phyloP scores from a whole-genome alignment of 2,329 filamentous ascomycete genomes.

The Colletotrichum somersetense region DNA sequence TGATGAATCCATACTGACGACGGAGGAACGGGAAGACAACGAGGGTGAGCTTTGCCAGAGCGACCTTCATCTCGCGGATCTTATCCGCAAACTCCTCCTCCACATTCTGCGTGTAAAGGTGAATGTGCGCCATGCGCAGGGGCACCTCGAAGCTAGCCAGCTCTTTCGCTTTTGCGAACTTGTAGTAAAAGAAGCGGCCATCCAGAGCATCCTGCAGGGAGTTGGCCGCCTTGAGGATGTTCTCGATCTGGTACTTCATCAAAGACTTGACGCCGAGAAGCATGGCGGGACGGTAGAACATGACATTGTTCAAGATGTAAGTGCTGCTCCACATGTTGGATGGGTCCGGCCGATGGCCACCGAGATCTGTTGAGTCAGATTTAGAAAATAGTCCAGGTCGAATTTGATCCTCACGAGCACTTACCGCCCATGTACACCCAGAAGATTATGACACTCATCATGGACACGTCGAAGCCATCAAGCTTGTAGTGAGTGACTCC shows the following conservation, averaged over 20 bases:
- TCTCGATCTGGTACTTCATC: constrained; percentile 23
- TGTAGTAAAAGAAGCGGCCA: constrained; percentile 33
- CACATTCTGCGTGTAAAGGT: constrained; percentile 31
- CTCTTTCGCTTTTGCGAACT: constrained; percentile 16
- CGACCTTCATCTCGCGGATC: constrained; percentile 32
- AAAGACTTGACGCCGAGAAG: constrained; percentile 48
- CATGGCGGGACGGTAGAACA: constrained; percentile 51
- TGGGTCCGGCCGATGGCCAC: constrained; percentile 22
- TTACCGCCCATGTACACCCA: constrained; percentile 54
- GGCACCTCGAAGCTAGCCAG: constrained; percentile 31
- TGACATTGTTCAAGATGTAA: constrained; percentile 50
- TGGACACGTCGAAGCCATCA: neutral
- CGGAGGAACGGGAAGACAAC: constrained; percentile 32
- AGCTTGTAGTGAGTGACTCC: constrained; percentile 44
- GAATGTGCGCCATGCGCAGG: constrained; percentile 29
- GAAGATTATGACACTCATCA: constrained; percentile 45
- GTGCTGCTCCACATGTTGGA: constrained; percentile 45
- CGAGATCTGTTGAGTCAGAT: constrained; percentile 1
- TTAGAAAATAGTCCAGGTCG: neutral
- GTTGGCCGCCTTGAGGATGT: constrained; percentile 10
- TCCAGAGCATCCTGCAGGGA: constrained; percentile 4
- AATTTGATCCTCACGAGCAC: constrained; percentile 15
- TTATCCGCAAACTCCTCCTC: constrained; percentile 26
- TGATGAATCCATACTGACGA: constrained; percentile 23
- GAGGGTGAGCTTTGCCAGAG: constrained; percentile 25